Evolutionary conservation across 176 grass and related monocot genomes (phyloP).

Genomic region (Luzula sylvatica): DNA sequence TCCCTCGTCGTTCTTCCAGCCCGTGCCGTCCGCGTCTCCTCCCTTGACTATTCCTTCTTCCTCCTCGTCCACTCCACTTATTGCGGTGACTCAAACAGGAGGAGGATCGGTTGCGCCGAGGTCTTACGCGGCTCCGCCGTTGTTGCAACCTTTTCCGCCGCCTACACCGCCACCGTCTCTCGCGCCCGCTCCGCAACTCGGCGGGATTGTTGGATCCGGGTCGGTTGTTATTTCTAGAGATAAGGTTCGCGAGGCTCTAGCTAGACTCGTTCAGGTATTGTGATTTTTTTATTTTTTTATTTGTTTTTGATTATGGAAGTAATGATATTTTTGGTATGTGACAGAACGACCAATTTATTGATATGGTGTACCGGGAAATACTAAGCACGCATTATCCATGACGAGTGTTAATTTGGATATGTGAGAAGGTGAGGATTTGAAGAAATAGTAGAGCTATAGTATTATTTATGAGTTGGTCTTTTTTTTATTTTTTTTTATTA

Average conservation of each 20-base stretch:
- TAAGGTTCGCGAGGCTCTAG: constrained; percentile 50
- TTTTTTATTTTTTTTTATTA: neutral
- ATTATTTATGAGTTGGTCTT: constrained; percentile 1
- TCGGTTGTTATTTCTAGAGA: constrained; percentile 57
- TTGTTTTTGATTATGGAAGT: neutral
- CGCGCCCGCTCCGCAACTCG: constrained; percentile 30
- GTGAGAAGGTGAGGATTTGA: neutral
- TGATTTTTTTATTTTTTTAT: no score
- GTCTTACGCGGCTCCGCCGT: constrained; percentile 36
- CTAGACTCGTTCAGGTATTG: constrained; percentile 71
- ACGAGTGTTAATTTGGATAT: neutral
- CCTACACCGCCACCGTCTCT: constrained; percentile 51
- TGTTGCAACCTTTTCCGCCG: constrained; percentile 66
- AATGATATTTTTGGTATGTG: constrained; percentile 7
- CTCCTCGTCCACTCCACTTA: constrained; percentile 29
- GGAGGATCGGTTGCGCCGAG: constrained; percentile 7
- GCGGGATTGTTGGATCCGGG: neutral
- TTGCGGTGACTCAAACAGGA: neutral
- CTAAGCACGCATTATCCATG: constrained; percentile 36
- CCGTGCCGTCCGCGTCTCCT: constrained; percentile 32
- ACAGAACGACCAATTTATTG: constrained; percentile 69
- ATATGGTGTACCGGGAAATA: constrained; percentile 50
- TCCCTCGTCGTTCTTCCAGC: constrained; percentile 55
- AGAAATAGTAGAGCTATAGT: constrained; percentile 10
- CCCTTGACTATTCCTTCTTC: constrained; percentile 22